A percentile compares a stretch with the other conserved stretches of the same genome.
phyloP scores from a whole-genome alignment of 306 rosid species.

The Malus fusca region DNA sequence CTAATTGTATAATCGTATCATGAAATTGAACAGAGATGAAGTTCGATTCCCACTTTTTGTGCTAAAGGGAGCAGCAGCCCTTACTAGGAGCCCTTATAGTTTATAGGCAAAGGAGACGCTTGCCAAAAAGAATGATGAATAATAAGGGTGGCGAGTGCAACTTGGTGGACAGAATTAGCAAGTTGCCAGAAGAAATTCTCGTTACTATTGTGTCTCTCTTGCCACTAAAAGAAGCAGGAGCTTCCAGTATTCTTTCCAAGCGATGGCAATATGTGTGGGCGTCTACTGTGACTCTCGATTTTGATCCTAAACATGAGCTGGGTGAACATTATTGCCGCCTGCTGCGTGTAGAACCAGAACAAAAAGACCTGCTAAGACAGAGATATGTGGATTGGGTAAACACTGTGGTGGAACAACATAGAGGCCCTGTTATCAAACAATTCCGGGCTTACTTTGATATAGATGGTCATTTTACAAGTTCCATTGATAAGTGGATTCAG shows the following conservation, averaged over 20 bases:
- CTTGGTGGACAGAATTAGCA: neutral
- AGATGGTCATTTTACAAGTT: neutral
- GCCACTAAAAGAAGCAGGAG: neutral
- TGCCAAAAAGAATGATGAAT: neutral
- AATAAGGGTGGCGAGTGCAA: neutral
- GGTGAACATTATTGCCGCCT: neutral
- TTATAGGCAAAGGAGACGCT: no score
- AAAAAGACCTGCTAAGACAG: neutral
- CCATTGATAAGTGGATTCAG: neutral
- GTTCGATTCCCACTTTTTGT: no score
- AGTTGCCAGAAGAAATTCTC: neutral
- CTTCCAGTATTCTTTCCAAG: neutral
- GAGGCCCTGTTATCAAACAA: neutral
- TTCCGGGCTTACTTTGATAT: neutral
- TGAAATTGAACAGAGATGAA: no score
- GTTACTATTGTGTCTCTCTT: neutral
- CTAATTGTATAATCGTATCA: no score
- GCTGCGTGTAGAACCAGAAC: neutral
- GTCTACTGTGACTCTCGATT: neutral
- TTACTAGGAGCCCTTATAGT: no score
- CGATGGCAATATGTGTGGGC: neutral
- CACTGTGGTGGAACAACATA: neutral
- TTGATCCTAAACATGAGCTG: neutral
- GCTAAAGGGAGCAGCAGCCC: no score
- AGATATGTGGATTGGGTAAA: neutral